Base-by-base conservation (phyloP, 2,329 filamentous ascomycete genomes). In the Cordyceps javanica region DNA sequence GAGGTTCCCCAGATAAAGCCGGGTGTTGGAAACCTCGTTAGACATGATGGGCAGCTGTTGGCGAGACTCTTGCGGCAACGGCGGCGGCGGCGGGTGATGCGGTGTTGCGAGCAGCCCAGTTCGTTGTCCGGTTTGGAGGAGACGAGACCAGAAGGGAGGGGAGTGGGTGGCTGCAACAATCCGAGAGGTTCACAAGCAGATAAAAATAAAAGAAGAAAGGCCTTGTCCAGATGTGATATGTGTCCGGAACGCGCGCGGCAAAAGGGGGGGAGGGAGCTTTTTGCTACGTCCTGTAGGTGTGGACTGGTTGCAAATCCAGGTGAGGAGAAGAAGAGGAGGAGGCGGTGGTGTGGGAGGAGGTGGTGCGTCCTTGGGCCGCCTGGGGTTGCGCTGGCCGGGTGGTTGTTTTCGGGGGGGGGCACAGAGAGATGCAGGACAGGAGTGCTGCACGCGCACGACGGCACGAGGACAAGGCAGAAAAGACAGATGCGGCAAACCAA, bases 1-100 rank as follows among this genome's bases (percentile, higher is more conserved):
- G 74, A 99, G 88, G 79, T 97, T 97, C 76, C 93, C 93, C 78
- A 97, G 81, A 80, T 97, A 99, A 67, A 97, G 89, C 78, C 94
- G 86, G 71, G 93, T 97, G 66, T 89, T 88, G 63, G 91, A 96
- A 66, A 97, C 93, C 78, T 96, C 91, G 48, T 50, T 50, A 69
- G 85, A 88, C 84, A 91, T 91, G 73, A 75, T 82, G 71, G 65
- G 64, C 66, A 28, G 39, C 36, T 46, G 25, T 13, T 14, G 30
- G 50, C 23, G 50, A 52, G 56, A 26, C 25, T 49, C 46, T 56
- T 36, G 41, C 52, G 52, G 28, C 16, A 41, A 30, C 21, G 42
- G 41, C 52, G 52, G 28, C 16, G 30, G 41, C 21, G 42, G 41
- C 32, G 25, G 38, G 34, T 9, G 36, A 21, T 28, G 36, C 9